A percentile compares a stretch with the other conserved stretches of the same genome.
These are phyloP conservation scores for Solanum sparsipilum DNA, from an alignment of 257 asterid genomes.

Conservation along the genomic window DNA sequence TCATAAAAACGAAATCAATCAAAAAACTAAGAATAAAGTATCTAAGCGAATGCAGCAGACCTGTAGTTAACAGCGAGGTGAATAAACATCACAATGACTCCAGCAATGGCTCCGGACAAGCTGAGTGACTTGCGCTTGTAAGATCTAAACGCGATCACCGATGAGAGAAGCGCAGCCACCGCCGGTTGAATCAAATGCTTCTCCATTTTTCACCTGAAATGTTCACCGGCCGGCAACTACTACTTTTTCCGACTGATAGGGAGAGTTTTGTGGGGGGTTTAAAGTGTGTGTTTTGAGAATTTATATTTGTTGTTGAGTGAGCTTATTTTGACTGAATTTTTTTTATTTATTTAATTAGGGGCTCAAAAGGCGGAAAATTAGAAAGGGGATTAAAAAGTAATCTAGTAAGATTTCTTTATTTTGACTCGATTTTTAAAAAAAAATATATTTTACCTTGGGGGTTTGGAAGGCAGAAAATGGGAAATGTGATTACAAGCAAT, in stretches of 20 bases:
- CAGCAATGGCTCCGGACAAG: constrained; percentile 73
- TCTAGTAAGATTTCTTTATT: background rate
- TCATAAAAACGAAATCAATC: background rate
- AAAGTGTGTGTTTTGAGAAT: background rate
- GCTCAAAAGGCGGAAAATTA: background rate
- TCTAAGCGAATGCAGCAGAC: constrained; percentile 12
- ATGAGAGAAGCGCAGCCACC: constrained; percentile 43
- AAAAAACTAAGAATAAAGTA: background rate
- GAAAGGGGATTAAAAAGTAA: background rate
- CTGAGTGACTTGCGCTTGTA: constrained; percentile 66
- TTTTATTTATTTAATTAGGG: background rate
- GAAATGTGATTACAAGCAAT: background rate
- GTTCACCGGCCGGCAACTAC: background rate
- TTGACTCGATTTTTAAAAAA: background rate
- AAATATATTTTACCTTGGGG: background rate
- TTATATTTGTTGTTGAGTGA: background rate
- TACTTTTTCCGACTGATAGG: background rate
- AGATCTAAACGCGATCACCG: constrained; percentile 47
- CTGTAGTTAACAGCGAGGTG: constrained; percentile 72
- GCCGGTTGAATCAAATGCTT: constrained; percentile 30
- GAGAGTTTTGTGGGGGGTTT: background rate
- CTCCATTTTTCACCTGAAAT: constrained; percentile 21
- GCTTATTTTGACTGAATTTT: background rate
- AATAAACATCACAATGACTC: constrained; percentile 62
- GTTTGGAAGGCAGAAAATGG: background rate